phyloP scores from a whole-genome alignment of 2,329 filamentous ascomycete genomes.

The Ophiostoma angusticollis region DNA sequence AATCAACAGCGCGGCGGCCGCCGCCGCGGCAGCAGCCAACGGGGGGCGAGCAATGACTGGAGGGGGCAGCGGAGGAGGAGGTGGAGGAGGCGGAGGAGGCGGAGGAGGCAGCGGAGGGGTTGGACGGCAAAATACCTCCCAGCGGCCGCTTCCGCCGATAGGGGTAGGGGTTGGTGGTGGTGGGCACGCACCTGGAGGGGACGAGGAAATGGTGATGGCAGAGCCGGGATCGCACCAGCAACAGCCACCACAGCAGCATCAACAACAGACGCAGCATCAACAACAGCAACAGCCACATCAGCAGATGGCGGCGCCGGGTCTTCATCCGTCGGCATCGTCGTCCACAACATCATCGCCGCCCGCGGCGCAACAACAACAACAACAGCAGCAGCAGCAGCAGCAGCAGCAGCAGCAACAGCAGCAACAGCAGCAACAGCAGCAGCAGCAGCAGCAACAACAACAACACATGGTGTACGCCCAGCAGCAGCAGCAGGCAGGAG shows the following conservation, averaged over 20 bases:
- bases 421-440: conserved; percentile 1
- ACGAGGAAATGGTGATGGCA: conserved; percentile 8
- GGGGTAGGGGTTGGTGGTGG: no score
- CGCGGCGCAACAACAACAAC: conserved; percentile 10
- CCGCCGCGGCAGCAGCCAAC: no score
- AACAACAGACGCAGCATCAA: not conserved
- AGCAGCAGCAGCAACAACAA: conserved; percentile 5
- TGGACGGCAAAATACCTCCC: conserved; percentile 5
- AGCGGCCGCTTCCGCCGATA: conserved; percentile 17
- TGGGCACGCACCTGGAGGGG: no score
- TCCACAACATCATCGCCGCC: conserved; percentile 9
- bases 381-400: conserved; percentile 24
- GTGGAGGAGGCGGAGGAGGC: not conserved
- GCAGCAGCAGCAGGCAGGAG: conserved; percentile 9
- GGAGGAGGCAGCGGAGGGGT: conserved; percentile 9
- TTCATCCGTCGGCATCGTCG: conserved; percentile 7
- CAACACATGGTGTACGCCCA: no score
- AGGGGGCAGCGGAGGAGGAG: not conserved
- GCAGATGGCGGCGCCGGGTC: not conserved
- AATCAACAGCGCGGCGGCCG: conserved; percentile 2
- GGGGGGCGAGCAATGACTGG: no score
- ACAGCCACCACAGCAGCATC: not conserved
- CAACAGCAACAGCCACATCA: not conserved
- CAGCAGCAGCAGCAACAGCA: conserved; percentile 26
- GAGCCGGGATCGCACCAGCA: conserved; percentile 3